Percentiles rank a stretch among this genome's conserved stretches.
Conservation (phyloP, 176 grass and related monocot species). For the Cenchrus fungigraminus region DNA sequence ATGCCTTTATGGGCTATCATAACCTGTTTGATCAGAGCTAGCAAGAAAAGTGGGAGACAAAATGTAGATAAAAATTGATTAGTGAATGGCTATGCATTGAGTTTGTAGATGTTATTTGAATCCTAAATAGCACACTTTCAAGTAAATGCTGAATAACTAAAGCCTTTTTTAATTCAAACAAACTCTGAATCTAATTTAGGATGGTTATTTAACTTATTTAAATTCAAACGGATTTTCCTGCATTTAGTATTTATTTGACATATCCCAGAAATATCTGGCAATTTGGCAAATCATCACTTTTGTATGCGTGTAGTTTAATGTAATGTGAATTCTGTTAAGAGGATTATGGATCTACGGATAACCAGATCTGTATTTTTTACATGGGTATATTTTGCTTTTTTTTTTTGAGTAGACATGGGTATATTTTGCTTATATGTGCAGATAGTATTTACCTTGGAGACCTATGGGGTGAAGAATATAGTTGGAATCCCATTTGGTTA, state of each 20-base stretch:
- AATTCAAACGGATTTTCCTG: not conserved
- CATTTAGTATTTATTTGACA: slow-evolving; percentile 2
- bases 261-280: not conserved
- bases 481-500: slow-evolving; percentile 95
- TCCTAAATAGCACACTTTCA: not conserved
- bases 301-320: slow-evolving; percentile 15
- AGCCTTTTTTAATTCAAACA: not conserved
- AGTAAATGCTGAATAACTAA: not conserved
- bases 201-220: slow-evolving; percentile 11
- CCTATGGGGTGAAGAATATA: slow-evolving; percentile 92
- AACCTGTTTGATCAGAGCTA: slow-evolving; percentile 16
- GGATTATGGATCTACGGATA: not conserved
- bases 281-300: not conserved
- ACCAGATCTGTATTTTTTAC: not conserved
- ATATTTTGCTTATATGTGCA: slow-evolving; percentile 47
- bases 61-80: not conserved
- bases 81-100: slow-evolving; percentile 3
- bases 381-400: slow-evolving; percentile 31
- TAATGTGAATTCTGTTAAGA: slow-evolving; percentile 5
- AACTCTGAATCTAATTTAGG: not conserved
- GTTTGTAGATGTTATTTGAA: slow-evolving; percentile 2
- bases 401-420: slow-evolving; percentile 8
- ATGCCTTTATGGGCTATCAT: slow-evolving; percentile 9
- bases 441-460: slow-evolving; percentile 97
- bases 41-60: not conserved